Evolutionary conservation across 768 basidiomycete genomes (phyloP).

Genomic region (Cystofilobasidium bisporidii): DNA sequence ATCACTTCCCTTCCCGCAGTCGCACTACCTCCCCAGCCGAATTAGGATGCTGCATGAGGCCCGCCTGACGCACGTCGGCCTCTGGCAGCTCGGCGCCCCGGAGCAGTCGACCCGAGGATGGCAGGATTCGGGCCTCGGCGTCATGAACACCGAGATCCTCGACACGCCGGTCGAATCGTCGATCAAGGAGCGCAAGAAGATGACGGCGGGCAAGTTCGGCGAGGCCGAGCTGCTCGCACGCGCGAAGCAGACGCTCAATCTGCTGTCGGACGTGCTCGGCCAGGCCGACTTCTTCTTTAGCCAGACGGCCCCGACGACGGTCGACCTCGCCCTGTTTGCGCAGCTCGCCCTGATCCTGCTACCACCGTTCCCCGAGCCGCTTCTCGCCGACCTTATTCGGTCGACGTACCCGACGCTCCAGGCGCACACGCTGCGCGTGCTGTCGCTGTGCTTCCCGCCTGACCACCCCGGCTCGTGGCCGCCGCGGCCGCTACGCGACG

Average conservation of each 20-base stretch:
- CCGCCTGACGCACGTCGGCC: slow-evolving; percentile 13
- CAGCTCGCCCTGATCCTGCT: slow-evolving; percentile 26
- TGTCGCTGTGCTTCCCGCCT: slow-evolving; percentile 25
- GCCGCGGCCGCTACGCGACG: background rate
- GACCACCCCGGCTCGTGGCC: slow-evolving; percentile 19
- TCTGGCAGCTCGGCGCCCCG: slow-evolving; percentile 18
- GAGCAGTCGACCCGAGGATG: background rate
- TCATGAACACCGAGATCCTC: slow-evolving; percentile 18
- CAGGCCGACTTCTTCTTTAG: slow-evolving; percentile 19
- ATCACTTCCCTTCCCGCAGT: slow-evolving; percentile 26
- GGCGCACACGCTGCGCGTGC: slow-evolving; percentile 23
- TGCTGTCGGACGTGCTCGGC: slow-evolving; percentile 20
- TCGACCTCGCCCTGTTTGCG: slow-evolving; percentile 24
- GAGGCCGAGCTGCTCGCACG: slow-evolving; percentile 8
- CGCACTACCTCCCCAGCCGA: slow-evolving; percentile 21
- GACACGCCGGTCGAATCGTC: slow-evolving; percentile 16
- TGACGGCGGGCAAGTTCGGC: slow-evolving; percentile 12
- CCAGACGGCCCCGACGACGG: slow-evolving; percentile 10
- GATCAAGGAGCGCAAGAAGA: slow-evolving; percentile 14
- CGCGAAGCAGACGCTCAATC: slow-evolving; percentile 12
- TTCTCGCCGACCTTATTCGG: slow-evolving; percentile 22
- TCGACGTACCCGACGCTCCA: slow-evolving; percentile 23
- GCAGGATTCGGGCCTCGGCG: slow-evolving; percentile 8
- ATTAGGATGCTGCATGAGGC: slow-evolving; percentile 17
- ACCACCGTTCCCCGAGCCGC: slow-evolving; percentile 10